Conservation (phyloP, 129 eudicot genomes). For the Pseudognaphalium luteoalbum region DNA sequence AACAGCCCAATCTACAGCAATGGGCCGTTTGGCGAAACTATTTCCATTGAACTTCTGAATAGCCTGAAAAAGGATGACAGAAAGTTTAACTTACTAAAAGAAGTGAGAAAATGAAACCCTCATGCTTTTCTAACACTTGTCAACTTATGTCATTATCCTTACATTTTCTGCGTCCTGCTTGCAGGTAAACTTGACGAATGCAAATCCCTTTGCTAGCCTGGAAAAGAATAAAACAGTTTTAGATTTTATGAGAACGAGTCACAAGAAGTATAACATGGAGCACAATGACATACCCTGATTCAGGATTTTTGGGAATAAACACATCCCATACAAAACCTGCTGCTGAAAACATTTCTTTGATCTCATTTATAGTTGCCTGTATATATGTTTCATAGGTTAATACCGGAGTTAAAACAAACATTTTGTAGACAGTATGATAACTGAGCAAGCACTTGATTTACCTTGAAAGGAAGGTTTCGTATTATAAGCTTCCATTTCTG, state of each 20-base stretch:
- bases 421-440: conserved; percentile 12
- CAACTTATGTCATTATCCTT: conserved; percentile 27
- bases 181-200: conserved; percentile 87
- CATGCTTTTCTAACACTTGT: background rate
- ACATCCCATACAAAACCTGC: conserved; percentile 97
- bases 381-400: conserved; percentile 15
- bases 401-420: background rate
- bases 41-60: conserved; percentile 85
- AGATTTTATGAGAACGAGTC: conserved; percentile 11
- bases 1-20: conserved; percentile 99
- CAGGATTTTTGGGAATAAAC: conserved; percentile 76
- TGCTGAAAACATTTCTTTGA: conserved; percentile 63
- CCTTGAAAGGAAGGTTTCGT: conserved; percentile 93
- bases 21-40: conserved; percentile 61
- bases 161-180: conserved; percentile 95
- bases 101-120: background rate
- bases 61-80: conserved; percentile 49
- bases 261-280: background rate
- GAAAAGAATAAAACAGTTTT: background rate
- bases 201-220: conserved; percentile 87
- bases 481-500: conserved; percentile 93
- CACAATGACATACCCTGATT: conserved; percentile 52
- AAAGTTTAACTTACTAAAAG: background rate
- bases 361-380: conserved; percentile 65
- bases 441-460: conserved; percentile 18